phyloP scores from a whole-genome alignment of 78 protist genomes.

The Tieghemostelium lacteum region DNA sequence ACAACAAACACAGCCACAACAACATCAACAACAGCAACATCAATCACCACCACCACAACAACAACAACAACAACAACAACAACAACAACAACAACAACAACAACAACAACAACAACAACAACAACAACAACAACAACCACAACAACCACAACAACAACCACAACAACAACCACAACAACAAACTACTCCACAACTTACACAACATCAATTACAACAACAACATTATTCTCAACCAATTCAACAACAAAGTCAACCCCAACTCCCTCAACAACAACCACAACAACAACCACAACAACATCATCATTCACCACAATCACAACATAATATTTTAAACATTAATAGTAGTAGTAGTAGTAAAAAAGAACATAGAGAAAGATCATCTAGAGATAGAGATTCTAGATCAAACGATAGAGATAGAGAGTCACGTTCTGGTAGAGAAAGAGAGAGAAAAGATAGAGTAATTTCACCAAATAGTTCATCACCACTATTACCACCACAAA shows the following conservation, averaged over 20 bases:
- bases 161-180: no score
- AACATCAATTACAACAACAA: background rate
- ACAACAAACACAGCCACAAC: no score
- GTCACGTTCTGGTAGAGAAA: constrained; percentile 6
- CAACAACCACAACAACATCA: constrained; percentile 14
- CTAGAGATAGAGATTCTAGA: constrained; percentile 23
- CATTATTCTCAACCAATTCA: background rate
- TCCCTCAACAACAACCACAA: constrained; percentile 26
- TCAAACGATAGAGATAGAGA: constrained; percentile 18
- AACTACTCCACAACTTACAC: background rate
- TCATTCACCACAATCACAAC: constrained; percentile 6
- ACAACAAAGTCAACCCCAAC: constrained; percentile 21
- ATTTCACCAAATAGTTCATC: background rate
- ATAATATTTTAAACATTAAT: background rate
- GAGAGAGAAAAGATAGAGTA: constrained; percentile 5
- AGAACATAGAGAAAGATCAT: constrained; percentile 27
- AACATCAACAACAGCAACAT: background rate
- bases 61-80: background rate
- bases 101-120: background rate
- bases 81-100: background rate
- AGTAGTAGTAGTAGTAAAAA: background rate
- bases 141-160: background rate
- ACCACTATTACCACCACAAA: constrained; percentile 2
- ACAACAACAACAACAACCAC: background rate
- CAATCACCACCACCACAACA: background rate